Evolutionary conservation across 2,329 filamentous ascomycete genomes (phyloP).

Genomic region (Botrytis tulipae): DNA sequence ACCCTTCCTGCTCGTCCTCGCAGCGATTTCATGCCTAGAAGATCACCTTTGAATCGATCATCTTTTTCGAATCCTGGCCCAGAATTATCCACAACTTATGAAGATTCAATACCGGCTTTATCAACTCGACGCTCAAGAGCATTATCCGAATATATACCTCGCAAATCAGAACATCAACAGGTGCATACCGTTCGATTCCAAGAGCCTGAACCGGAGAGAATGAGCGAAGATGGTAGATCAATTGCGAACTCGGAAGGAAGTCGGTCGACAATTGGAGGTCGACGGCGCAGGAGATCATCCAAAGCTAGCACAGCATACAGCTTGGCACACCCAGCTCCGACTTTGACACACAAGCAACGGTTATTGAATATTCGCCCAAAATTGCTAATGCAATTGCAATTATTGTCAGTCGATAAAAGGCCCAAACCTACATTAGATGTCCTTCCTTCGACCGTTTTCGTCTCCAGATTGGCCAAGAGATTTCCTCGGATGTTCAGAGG

Average conservation of each 20-base stretch:
- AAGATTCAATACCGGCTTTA: slow-evolving; percentile 27
- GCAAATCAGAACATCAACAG: slow-evolving; percentile 26
- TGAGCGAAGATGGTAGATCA: slow-evolving; percentile 38
- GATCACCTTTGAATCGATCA: slow-evolving; percentile 35
- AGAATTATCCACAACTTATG: slow-evolving; percentile 31
- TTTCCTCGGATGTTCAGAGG: slow-evolving; percentile 64
- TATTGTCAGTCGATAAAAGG: slow-evolving; percentile 57
- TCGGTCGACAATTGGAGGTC: slow-evolving; percentile 28
- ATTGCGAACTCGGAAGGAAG: slow-evolving; percentile 37
- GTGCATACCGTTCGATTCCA: slow-evolving; percentile 33
- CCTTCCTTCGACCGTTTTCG: slow-evolving; percentile 65
- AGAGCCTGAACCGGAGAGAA: slow-evolving; percentile 34
- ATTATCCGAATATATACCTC: slow-evolving; percentile 32
- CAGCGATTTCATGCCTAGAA: slow-evolving; percentile 26
- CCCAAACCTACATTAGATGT: slow-evolving; percentile 70
- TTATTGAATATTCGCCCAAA: slow-evolving; percentile 63
- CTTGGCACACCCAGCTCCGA: slow-evolving; percentile 66
- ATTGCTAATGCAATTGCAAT: slow-evolving; percentile 69
- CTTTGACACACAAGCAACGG: slow-evolving; percentile 56
- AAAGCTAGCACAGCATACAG: slow-evolving; percentile 62
- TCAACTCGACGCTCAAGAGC: slow-evolving; percentile 27
- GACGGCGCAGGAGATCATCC: slow-evolving; percentile 46
- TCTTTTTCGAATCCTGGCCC: slow-evolving; percentile 35
- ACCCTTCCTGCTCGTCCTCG: slow-evolving; percentile 19
- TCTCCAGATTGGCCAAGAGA: slow-evolving; percentile 57